These are phyloP conservation scores for Oenanthe javanica DNA, from an alignment of 140 eudicot species.

Conservation along the genomic window DNA sequence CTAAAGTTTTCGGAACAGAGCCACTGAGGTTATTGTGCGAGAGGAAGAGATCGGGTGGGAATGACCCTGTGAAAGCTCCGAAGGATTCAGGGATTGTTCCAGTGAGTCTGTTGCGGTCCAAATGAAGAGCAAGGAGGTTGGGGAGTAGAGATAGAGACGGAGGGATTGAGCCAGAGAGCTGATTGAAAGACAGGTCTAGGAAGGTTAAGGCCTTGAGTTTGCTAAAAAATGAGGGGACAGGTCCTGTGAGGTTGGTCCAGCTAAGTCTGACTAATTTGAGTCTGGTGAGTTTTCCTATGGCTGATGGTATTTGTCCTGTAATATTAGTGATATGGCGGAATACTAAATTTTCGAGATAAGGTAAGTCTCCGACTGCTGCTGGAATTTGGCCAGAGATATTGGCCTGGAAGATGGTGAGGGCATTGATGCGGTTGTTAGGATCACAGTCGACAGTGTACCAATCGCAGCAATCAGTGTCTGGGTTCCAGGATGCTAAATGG, in stretches of 20 bases:
- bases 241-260: slow-evolving; percentile 41
- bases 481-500: slow-evolving; percentile 45
- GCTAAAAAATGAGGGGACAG: slow-evolving; percentile 46
- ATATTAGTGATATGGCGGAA: slow-evolving; percentile 44
- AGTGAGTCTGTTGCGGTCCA: slow-evolving; percentile 50
- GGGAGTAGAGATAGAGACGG: slow-evolving; percentile 36
- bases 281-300: slow-evolving; percentile 41
- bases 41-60: slow-evolving; percentile 27
- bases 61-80: slow-evolving; percentile 29
- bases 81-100: slow-evolving; percentile 63
- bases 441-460: slow-evolving; percentile 53
- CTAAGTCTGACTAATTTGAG: slow-evolving; percentile 31
- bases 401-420: slow-evolving; percentile 36
- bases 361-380: slow-evolving; percentile 34
- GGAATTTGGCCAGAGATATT: slow-evolving; percentile 46
- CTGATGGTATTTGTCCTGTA: slow-evolving; percentile 48
- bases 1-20: slow-evolving; percentile 43
- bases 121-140: slow-evolving; percentile 20
- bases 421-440: slow-evolving; percentile 38
- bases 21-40: slow-evolving; percentile 60
- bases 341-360: slow-evolving; percentile 39
- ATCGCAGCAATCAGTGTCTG: slow-evolving; percentile 41
- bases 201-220: slow-evolving; percentile 31
- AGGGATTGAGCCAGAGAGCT: slow-evolving; percentile 54
- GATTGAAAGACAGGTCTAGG: slow-evolving; percentile 36